Evolutionary conservation across 1,284 basidiomycete species (phyloP), one percentile per base, ranked within the genome.

Genomic region (Ceratobasidium sp.): DNA sequence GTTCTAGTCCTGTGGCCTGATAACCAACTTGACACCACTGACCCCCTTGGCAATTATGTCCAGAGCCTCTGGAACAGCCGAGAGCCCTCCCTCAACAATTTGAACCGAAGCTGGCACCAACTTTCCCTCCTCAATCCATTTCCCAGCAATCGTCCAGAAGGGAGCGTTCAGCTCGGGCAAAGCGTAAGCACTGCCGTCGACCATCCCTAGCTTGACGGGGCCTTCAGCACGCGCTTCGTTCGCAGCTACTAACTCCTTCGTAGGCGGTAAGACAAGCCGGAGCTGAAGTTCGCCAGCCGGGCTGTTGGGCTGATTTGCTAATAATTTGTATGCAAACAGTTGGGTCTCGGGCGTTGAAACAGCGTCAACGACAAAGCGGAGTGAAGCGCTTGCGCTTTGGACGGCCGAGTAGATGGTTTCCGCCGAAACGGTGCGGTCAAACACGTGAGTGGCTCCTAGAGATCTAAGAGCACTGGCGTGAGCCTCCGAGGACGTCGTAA

Each of bases 361-460:
- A 12, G 79, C 74, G 76, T 87, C 86, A 74, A 79, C 85, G 9
- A 81, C 82, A 34, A 83, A 18, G 8, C 32, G 26, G 34, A 80
- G 52, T 10, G 71, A 3, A 5, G 72, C 53, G 18, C 81, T 77
- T 46, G 79, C 78, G 14, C 8, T 6, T 45, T 45, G 43, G 2
- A 57, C 36, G 6, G 26, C 50, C 16, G 16, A 28, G 28, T 57
- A 30, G 32, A 57, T 57, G 18, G 8, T 36, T 2, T 3, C 74
- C 26, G 86, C 77, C 10, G 76, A 59, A 16, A 78, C 58, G 21
- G 80, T 77, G 46, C 86, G 82, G 72, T 87, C 84, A 60, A 89
- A 77, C 61, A 87, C 79, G 50, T 85, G 80, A 0, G 85, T 86
- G 0, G 86, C 88, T 1, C 89, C 88, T 26, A 86, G 79, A 0